phyloP scores from a whole-genome alignment of 225 moss, liverwort and hornwort genomes.

The Pseudisothecium myosuroides region DNA sequence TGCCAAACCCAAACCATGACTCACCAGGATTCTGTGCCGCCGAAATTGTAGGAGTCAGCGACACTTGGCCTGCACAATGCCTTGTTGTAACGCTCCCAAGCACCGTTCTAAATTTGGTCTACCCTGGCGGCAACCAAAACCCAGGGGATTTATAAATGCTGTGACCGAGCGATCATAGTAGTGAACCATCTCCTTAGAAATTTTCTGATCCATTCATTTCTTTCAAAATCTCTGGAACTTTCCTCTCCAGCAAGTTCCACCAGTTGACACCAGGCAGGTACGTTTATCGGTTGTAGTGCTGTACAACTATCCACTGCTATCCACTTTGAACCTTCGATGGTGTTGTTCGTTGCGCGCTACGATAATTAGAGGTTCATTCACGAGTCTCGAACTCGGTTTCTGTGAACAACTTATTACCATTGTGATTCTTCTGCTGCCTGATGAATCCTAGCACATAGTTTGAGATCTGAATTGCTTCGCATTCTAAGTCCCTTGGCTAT shows the following conservation, averaged over 20 bases:
- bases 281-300: background rate
- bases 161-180: too few relatives aligned
- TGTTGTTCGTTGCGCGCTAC: background rate
- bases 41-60: background rate
- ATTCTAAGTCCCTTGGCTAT: background rate
- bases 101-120: background rate
- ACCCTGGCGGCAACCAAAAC: background rate
- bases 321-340: background rate
- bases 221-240: background rate
- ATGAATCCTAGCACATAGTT: background rate
- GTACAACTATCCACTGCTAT: too few relatives aligned
- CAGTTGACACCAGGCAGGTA: background rate
- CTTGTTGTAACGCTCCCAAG: background rate
- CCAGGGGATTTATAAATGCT: background rate
- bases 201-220: background rate
- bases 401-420: background rate
- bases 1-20: background rate
- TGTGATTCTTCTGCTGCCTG: too few relatives aligned
- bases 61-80: slow-evolving; percentile 12
- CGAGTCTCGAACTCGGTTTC: background rate
- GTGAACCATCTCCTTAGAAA: background rate
- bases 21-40: background rate
- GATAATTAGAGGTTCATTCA: background rate
- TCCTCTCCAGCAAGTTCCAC: background rate
- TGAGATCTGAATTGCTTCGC: too few relatives aligned